Percentiles rank a stretch among this genome's conserved stretches.
Conservation (phyloP, 2,329 filamentous ascomycete genomes). For the Colletotrichum tabaci region DNA sequence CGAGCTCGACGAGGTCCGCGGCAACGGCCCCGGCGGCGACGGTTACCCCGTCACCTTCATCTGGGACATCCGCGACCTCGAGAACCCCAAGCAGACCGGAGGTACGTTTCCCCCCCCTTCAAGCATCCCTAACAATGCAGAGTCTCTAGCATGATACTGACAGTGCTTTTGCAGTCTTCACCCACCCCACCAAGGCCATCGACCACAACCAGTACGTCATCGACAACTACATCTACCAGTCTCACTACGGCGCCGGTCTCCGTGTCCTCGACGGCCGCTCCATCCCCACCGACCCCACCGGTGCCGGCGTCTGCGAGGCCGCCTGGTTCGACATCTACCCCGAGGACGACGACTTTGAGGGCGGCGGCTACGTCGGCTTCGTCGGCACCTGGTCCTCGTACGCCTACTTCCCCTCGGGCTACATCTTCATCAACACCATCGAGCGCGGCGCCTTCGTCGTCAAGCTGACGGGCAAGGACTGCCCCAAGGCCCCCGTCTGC, state of each 20-base stretch:
- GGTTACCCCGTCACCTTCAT: constrained; percentile 66
- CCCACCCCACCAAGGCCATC: constrained; percentile 57
- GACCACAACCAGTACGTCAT: constrained; percentile 66
- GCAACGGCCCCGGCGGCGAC: constrained; percentile 56
- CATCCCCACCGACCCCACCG: constrained; percentile 59
- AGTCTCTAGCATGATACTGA: constrained; percentile 43
- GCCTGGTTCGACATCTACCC: constrained; percentile 67
- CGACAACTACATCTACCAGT: constrained; percentile 62
- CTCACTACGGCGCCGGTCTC: constrained; percentile 66
- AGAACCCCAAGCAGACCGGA: constrained; percentile 60
- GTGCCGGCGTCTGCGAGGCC: constrained; percentile 60
- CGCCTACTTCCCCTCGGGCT: constrained; percentile 63
- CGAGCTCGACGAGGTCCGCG: constrained; percentile 65
- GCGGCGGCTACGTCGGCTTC: constrained; percentile 57
- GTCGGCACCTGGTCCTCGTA: constrained; percentile 65
- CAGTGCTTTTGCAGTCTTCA: constrained; percentile 56
- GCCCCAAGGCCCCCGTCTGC: constrained; percentile 46
- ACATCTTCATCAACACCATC: constrained; percentile 67
- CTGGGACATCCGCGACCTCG: constrained; percentile 62
- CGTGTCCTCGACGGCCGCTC: constrained; percentile 56
- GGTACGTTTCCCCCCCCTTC: constrained; percentile 21
- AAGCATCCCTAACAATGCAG: no score
- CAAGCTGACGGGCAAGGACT: constrained; percentile 51
- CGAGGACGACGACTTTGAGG: constrained; percentile 60
- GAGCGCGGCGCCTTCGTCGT: constrained; percentile 66